Percentiles rank a stretch among this genome's conserved stretches.
Evolutionary conservation across 805 yeast species (phyloP).

Genomic region (Sugiyamaella smithiae): DNA sequence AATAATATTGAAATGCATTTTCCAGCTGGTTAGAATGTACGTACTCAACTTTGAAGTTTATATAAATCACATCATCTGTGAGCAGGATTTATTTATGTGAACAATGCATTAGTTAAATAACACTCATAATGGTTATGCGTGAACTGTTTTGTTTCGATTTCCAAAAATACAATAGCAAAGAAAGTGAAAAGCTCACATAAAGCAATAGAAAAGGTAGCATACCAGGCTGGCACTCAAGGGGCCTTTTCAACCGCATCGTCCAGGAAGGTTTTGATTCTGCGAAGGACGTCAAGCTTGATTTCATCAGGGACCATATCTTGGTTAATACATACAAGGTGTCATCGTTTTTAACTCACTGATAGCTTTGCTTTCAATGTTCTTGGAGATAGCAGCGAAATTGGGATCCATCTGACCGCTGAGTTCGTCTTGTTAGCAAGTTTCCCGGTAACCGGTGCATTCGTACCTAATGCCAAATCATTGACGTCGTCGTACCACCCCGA

Average conservation of each 20-base stretch:
- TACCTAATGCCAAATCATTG: constrained; percentile 54
- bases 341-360: constrained; percentile 48
- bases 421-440: constrained; percentile 29
- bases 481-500: constrained; percentile 87
- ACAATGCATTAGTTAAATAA: too few relatives aligned
- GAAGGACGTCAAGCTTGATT: constrained; percentile 58
- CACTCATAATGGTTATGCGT: too few relatives aligned
- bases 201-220: background rate
- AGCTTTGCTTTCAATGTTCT: constrained; percentile 62
- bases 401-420: constrained; percentile 43
- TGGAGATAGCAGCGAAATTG: constrained; percentile 52
- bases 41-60: too few relatives aligned
- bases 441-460: constrained; percentile 13
- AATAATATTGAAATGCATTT: too few relatives aligned
- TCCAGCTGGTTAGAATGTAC: too few relatives aligned
- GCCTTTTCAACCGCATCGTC: constrained; percentile 19
- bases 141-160: background rate
- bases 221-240: constrained; percentile 5
- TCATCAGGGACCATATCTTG: constrained; percentile 59
- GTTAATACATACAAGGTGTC: too few relatives aligned
- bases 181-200: background rate
- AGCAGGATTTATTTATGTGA: too few relatives aligned
- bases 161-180: background rate
- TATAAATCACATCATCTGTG: too few relatives aligned
- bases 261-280: constrained; percentile 42